Evolutionary conservation across 139 green algal genomes (phyloP), one percentile per base, ranked within the genome.

Genomic region (Gonium pectorale): DNA sequence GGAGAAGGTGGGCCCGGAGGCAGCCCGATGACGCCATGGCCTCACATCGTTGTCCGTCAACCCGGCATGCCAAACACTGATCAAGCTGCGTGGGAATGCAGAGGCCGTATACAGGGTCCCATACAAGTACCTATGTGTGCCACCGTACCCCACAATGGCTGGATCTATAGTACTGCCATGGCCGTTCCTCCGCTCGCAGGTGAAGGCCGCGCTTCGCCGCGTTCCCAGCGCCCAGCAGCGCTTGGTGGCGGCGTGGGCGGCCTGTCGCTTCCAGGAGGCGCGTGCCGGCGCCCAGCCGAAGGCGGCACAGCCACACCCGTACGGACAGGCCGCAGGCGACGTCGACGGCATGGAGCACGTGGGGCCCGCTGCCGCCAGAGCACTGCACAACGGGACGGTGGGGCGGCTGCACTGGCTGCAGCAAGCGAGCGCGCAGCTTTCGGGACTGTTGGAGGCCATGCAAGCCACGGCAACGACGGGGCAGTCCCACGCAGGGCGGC

Each of bases 1-100:
- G 0, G 91, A 93, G 66, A 92, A 92, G 81, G 88, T 91, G 35
- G 19, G 79, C 7, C 31, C 40, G 6, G 26, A 3, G 40, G 3
- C 2, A 7, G 19, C 5, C 8, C 3, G 37, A 40, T 31, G 22
- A 37, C 3, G n/a, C n/a, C n/a, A n/a, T n/a, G n/a, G n/a, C n/a
- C n/a, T n/a, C n/a, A n/a, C n/a, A 69, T 8, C 62, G 43, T 11
- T 69, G n/a, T 8, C 26, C 24, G 29, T 26, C n/a, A n/a, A n/a
- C n/a, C n/a, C n/a, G n/a, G n/a, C n/a, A n/a, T 54, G 11, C 13
- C 46, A 54, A 15, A 54, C 11, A 54, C 46, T 54, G 46, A 54
- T 11, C 46, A 15, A 54, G 46, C 46, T 24, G 15, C 13, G 46
- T 11, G 46, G 46, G 46, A 15, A 54, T 54, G 13, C 11, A 15